Evolutionary conservation across 371 early-diverging fungal genomes (phyloP), one percentile per base, ranked within the genome.

Genomic region (Syncephalastrum monosporum): DNA sequence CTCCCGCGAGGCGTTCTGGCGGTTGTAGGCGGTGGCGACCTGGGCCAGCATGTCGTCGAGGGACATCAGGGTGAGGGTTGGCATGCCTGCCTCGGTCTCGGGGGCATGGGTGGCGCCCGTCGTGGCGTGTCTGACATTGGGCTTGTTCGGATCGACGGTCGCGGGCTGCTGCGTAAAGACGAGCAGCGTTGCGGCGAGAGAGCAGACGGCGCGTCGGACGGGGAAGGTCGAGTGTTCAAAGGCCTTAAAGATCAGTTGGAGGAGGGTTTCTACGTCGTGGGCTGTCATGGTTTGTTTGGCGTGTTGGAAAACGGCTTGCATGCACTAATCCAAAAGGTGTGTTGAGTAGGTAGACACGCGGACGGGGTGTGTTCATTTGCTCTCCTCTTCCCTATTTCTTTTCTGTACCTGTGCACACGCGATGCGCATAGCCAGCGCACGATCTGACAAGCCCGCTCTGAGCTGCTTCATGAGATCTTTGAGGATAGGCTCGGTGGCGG

Each of bases 381-480:
- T 24, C 5, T 45, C 60, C 64, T 47, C 64, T 62, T 13, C 62
- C 54, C 56, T 43, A 15, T 8, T 38, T 38, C 12, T 10, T 15
- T 25, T 27, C 47, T 59, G 27, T 76, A 91, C 94, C 81, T 93
- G 85, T n/a, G 87, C 82, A 25, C 81, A 82, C 2, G 86, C 87
- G 12, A 85, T 71, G 23, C 91, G 82, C 60, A 95, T 83, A 4
- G 88, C 74, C 4, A 88, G 73, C 10, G 86, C 79, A 63, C 92
- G 92, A 65, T 96, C 94, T 1, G 70, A 52, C 43, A 95, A 59
- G 12, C 89, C 89, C 14, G 77, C 27, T 42, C 83, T 82, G 12
- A 91, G 76, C 0, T 79, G 60, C 64, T 93, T 94, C 50, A 84
- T 66, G 13, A 91, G 67, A 19, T 97, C 97, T 60, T 88, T 91